phyloP scores from a whole-genome alignment of 306 rosid genomes.

The Fragaria ananassa region DNA sequence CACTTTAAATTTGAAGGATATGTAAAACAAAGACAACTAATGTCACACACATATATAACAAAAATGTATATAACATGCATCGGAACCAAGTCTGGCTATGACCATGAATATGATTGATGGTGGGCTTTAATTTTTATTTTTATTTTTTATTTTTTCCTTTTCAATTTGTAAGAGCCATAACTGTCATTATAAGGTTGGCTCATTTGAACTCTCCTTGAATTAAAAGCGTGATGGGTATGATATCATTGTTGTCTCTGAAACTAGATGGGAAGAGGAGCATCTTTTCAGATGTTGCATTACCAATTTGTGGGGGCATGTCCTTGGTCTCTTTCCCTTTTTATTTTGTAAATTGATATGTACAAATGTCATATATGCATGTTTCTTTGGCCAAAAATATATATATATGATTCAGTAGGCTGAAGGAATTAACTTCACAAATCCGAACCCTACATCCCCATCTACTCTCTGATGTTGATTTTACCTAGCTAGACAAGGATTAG shows the following conservation, averaged over 20 bases:
- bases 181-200: conserved; percentile 50
- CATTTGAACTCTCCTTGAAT: conserved; percentile 53
- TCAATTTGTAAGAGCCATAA: conserved; percentile 31
- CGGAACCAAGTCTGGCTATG: conserved; percentile 35
- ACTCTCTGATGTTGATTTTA: too few species aligned
- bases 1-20: conserved; percentile 16
- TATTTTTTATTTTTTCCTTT: neutral
- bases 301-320: conserved; percentile 41
- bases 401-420: neutral
- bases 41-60: neutral
- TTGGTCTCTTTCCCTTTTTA: conserved; percentile 19
- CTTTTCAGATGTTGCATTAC: conserved; percentile 56
- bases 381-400: neutral
- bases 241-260: conserved; percentile 56
- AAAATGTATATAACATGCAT: conserved; percentile 20
- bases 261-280: conserved; percentile 43
- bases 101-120: conserved; percentile 33
- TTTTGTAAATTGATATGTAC: conserved; percentile 12
- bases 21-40: conserved; percentile 20
- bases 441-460: neutral
- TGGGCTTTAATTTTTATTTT: conserved; percentile 21
- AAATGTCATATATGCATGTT: neutral
- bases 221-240: conserved; percentile 52
- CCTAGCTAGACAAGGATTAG: neutral
- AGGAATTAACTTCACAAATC: neutral